Evolutionary conservation across 2,329 filamentous ascomycete genomes (phyloP), one percentile per base, ranked within the genome.

Genomic region (Aspergillus oerlinghausenensis): DNA sequence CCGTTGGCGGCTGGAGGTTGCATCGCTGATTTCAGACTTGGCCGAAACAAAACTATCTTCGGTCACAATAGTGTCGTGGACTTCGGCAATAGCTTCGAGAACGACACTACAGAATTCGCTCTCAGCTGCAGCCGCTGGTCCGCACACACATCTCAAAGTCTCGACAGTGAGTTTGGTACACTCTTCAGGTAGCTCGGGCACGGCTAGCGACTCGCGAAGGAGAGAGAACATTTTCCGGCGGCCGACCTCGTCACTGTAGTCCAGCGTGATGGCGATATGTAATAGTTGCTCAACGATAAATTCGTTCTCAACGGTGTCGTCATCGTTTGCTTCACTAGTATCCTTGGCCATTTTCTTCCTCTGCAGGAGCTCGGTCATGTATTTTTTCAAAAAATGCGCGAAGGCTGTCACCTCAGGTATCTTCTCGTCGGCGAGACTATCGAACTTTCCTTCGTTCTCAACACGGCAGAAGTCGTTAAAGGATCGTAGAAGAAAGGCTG

Each of bases 161-260:
- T 95, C 88, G 23, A 96, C 84, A 0, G 88, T 87, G 52, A 99
- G 86, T 69, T 92, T 93, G 1, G 94, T 97, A 49, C 91, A 88
- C 70, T 96, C 91, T 66, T 99, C 93, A 0, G 94, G 92, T 2
- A 99, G 81, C 64, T 95, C 90, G 3, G 92, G 85, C 52, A 92
- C 87, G 0, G 92, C 92, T 17, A 99, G 79, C 1, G 88, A 88
- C 70, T 96, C 90, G 55, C 94, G 85, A 58, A 97, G 83, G 35
- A 97, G 82, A 19, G 90, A 86, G 71, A 96, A 97, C 92, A 99
- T 97, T 77, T 96, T 96, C 57, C 93, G 84, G 62, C 94, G 85
- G 51, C 94, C 94, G 60, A 96, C 90, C 73, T 97, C 94, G 69
- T 99, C 94, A n/a, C 90, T 92, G 74, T 97, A 99, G 74, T 99